Conservation (phyloP, 305 asterid species). For the Striga hermonthica region DNA sequence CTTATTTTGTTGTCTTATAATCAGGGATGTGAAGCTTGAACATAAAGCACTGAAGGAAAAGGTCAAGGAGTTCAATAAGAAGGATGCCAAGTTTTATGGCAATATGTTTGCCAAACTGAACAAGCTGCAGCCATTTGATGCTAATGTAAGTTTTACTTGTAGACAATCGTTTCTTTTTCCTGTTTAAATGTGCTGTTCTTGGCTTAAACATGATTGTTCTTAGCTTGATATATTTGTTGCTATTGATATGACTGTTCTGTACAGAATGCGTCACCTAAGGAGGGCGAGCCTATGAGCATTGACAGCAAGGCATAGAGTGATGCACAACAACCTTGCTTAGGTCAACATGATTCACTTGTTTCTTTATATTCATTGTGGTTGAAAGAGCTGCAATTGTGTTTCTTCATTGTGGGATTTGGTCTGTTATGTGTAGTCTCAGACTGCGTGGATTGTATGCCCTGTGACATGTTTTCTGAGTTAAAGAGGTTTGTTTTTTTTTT, state of each 20-base stretch:
- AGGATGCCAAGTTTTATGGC: constrained; percentile 79
- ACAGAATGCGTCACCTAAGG: constrained; percentile 49
- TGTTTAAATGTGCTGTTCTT: background rate
- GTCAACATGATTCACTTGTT: background rate
- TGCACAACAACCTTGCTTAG: background rate
- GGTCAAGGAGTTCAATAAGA: constrained; percentile 73
- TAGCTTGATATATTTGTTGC: background rate
- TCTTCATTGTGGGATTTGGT: too few species aligned
- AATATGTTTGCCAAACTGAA: constrained; percentile 78
- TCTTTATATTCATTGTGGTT: too few species aligned
- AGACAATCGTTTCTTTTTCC: background rate
- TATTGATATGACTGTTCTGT: background rate
- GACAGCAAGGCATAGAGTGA: constrained; percentile 60
- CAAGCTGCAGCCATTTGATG: constrained; percentile 39
- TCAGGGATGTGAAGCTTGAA: constrained; percentile 87
- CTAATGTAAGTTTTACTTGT: constrained; percentile 21
- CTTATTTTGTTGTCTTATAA: background rate
- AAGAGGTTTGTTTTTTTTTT: too few species aligned
- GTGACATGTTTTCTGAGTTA: too few species aligned
- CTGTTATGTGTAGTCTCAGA: too few species aligned
- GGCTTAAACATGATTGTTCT: background rate
- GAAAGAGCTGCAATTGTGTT: too few species aligned
- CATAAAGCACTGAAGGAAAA: constrained; percentile 74
- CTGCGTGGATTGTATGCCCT: too few species aligned
- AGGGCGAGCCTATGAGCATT: constrained; percentile 57